Percentiles rank a stretch among this genome's conserved stretches.
Evolutionary conservation across 2,329 filamentous ascomycete species (phyloP).

Genomic region (Phaeosphaeriaceae sp.): DNA sequence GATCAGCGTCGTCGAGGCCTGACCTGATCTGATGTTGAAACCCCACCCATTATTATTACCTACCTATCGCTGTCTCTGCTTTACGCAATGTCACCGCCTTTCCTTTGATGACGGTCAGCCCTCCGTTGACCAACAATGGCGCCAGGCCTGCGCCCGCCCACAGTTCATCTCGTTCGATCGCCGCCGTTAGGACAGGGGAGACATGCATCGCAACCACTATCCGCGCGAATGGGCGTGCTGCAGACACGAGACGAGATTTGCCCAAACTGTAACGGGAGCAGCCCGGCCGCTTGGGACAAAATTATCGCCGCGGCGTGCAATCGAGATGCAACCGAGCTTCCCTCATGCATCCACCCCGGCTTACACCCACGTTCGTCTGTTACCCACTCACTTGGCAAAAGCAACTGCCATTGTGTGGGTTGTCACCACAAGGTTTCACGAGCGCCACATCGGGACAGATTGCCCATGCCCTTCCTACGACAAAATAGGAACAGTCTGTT

Average conservation of each 20-base stretch:
- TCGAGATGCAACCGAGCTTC: slow-evolving; percentile 35
- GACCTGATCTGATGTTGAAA: background rate
- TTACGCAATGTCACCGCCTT: background rate
- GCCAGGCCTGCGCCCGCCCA: background rate
- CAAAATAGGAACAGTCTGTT: no score
- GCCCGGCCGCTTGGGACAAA: slow-evolving; percentile 25
- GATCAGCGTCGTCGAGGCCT: slow-evolving; percentile 13
- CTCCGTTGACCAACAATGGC: background rate
- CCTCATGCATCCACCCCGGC: slow-evolving; percentile 22
- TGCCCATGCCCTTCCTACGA: slow-evolving; percentile 1
- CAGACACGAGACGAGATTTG: slow-evolving; percentile 29
- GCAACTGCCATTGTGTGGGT: no score
- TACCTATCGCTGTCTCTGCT: no score
- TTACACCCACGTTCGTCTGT: slow-evolving; percentile 21
- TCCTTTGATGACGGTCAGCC: no score
- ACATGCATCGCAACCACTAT: slow-evolving; percentile 24
- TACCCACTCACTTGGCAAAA: slow-evolving; percentile 20
- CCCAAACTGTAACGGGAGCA: slow-evolving; percentile 20
- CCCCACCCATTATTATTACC: no score
- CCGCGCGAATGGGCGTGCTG: slow-evolving; percentile 29
- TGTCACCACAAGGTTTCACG: slow-evolving; percentile 6
- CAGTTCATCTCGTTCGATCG: slow-evolving; percentile 22
- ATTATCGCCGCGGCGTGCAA: slow-evolving; percentile 27
- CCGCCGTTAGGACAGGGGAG: slow-evolving; percentile 31
- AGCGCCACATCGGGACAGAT: slow-evolving; percentile 14